Evolutionary conservation across 2,329 filamentous ascomycete species (phyloP).

Genomic region (Parastagonospora avenae): DNA sequence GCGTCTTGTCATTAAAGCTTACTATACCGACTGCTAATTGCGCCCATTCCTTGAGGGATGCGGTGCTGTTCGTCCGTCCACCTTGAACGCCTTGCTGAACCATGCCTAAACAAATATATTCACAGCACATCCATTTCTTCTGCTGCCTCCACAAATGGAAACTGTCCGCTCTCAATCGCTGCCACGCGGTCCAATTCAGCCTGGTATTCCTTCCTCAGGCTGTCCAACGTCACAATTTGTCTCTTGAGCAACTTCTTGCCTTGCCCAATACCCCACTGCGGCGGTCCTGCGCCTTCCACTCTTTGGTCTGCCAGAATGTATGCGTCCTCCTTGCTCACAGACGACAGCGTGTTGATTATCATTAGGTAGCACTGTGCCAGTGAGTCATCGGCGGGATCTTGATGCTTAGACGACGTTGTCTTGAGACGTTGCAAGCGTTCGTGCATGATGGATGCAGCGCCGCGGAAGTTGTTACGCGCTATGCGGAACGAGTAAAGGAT

Average conservation of each 20-base stretch:
- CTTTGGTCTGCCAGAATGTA: constrained; percentile 71
- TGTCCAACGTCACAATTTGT: constrained; percentile 81
- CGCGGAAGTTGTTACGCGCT: constrained; percentile 82
- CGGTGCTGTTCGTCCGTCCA: neutral
- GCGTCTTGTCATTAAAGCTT: neutral
- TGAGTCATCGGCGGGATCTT: constrained; percentile 58
- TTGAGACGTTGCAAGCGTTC: constrained; percentile 60
- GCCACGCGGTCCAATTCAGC: constrained; percentile 86
- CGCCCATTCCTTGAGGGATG: neutral
- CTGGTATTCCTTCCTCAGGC: constrained; percentile 88
- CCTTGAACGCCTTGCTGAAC: constrained; percentile 30
- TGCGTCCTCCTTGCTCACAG: constrained; percentile 78
- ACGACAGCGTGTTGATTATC: constrained; percentile 90
- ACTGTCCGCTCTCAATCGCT: constrained; percentile 86
- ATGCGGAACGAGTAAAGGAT: constrained; percentile 92
- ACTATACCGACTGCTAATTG: neutral
- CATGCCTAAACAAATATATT: constrained; percentile 9
- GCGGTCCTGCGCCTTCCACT: constrained; percentile 46
- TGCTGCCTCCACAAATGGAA: constrained; percentile 66
- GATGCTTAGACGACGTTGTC: constrained; percentile 43
- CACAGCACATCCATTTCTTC: constrained; percentile 47
- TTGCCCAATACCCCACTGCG: constrained; percentile 38
- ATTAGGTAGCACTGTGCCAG: constrained; percentile 79
- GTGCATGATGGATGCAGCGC: constrained; percentile 65
- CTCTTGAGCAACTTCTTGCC: constrained; percentile 60